Percentiles rank a stretch among this genome's conserved stretches.
Evolutionary conservation across 2,329 filamentous ascomycete genomes (phyloP).

Genomic region (Biscogniauxia mediterranea): DNA sequence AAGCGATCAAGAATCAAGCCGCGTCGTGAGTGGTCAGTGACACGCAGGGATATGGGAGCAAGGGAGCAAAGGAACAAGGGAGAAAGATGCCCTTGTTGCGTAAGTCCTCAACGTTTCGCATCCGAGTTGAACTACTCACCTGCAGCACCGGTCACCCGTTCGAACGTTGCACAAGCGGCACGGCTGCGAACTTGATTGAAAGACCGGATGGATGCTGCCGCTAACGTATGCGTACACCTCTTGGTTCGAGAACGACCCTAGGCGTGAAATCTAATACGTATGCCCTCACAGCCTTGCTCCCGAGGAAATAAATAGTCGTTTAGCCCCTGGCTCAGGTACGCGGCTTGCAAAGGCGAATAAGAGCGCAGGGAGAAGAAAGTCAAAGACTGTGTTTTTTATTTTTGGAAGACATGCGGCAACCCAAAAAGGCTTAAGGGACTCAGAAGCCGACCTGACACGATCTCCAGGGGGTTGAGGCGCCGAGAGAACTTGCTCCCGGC

Average conservation of each 20-base stretch:
- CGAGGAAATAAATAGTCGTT: neutral
- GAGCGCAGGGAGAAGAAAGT: neutral
- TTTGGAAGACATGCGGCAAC: constrained; percentile 1
- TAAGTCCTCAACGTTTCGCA: neutral
- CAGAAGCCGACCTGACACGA: constrained; percentile 6
- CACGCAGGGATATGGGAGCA: neutral
- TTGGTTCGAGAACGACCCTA: constrained; percentile 2
- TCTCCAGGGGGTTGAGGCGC: constrained; percentile 7
- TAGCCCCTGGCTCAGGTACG: neutral
- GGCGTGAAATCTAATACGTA: constrained; percentile 5
- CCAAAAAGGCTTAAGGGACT: constrained; percentile 1
- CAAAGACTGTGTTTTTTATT: neutral
- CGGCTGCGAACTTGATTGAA: neutral
- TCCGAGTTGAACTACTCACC: neutral
- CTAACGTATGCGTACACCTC: constrained; percentile 6
- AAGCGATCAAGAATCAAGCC: constrained; percentile 2
- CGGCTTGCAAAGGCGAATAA: constrained; percentile 8
- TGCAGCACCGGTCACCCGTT: neutral
- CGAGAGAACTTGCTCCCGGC: constrained; percentile 3
- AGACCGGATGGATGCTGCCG: neutral
- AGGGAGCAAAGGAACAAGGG: neutral
- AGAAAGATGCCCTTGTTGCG: neutral
- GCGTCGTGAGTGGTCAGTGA: neutral
- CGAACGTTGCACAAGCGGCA: constrained; percentile 7
- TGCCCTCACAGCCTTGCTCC: neutral